phyloP scores from a whole-genome alignment of 169 alveolate species.

The Perkinsus olseni region DNA sequence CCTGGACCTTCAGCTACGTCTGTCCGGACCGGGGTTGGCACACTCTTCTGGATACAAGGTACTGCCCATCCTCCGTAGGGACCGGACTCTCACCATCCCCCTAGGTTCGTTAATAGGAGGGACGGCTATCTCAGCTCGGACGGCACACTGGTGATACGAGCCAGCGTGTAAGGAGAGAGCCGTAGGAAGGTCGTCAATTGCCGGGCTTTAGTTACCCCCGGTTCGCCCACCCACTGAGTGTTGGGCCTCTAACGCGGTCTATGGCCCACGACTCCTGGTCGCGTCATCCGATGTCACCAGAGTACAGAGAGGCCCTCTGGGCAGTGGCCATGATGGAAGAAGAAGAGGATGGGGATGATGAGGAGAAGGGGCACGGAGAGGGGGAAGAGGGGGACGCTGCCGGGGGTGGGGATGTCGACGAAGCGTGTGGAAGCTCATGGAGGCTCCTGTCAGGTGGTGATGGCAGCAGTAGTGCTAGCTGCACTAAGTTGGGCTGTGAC shows the following conservation, averaged over 20 bases:
- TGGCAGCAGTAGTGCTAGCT: neutral
- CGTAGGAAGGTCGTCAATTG: neutral
- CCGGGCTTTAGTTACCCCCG: neutral
- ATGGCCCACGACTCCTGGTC: neutral
- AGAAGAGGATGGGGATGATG: neutral
- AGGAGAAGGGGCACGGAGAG: too few species aligned
- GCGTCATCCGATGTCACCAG: neutral
- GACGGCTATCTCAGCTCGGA: neutral
- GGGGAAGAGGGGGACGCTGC: too few species aligned
- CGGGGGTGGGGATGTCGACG: too few species aligned
- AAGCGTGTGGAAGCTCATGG: too few species aligned
- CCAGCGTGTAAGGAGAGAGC: neutral
- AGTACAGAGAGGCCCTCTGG: neutral
- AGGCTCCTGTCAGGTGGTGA: neutral
- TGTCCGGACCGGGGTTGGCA: neutral
- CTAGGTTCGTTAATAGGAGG: neutral
- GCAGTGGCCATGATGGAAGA: neutral
- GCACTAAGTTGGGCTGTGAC: neutral
- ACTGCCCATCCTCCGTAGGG: neutral
- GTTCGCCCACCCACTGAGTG: neutral
- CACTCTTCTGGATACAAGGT: neutral
- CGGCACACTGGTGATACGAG: neutral
- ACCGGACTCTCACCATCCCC: neutral
- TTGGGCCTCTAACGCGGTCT: neutral
- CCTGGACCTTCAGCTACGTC: neutral